Base-by-base conservation (phyloP, 805 yeast species). In the Candida dajiaensis region DNA sequence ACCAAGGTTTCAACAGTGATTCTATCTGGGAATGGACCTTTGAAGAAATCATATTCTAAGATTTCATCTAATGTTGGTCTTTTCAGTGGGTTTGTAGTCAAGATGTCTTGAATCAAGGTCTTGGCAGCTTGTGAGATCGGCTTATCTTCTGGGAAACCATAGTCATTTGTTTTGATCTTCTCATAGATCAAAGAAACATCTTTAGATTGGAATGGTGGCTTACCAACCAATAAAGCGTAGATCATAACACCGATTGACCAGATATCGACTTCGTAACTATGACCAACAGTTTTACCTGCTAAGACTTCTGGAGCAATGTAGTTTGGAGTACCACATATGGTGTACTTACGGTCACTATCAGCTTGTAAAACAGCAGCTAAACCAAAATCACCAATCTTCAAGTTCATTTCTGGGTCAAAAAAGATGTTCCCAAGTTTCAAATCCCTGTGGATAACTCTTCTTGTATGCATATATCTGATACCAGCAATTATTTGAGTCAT, bases 181-280 rank as follows among this genome's bases (percentile, higher is more conserved):
- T 89, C 95, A 68, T 94, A 94, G 54, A 94, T 94, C 47, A 84
- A 80, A 57, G 89, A 83, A 40, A 94, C 97, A 63, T 90, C 97
- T 61, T 89, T 88, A 33, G 96, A 88, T 69, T 94, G 99, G 71
- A 94, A 94, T 1, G 99, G 99, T 13, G 99, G 99, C 65, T 89
- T 89, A 33, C 98, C 98, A 49, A 85, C 74, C 43, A 94, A 72
- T 67, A 94, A 76, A 9, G 99, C 97, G 62, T 83, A 94, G 73
- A 94, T 76, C 89, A 94, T 94, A 49, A 94, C 87, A 50, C 99
- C 99, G 54, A 89, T 81, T 10, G 99, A 95, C 99, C 99, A 94
- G 50, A 89, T 80, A 65, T 94, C 99, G 38, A 89, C 97, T 65
- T 89, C 97, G 62, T 81, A 90, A 43, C 95, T 82, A 65, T 94